phyloP scores from a whole-genome alignment of 176 grass and related monocot genomes.

The Eremochloa ophiuroides region DNA sequence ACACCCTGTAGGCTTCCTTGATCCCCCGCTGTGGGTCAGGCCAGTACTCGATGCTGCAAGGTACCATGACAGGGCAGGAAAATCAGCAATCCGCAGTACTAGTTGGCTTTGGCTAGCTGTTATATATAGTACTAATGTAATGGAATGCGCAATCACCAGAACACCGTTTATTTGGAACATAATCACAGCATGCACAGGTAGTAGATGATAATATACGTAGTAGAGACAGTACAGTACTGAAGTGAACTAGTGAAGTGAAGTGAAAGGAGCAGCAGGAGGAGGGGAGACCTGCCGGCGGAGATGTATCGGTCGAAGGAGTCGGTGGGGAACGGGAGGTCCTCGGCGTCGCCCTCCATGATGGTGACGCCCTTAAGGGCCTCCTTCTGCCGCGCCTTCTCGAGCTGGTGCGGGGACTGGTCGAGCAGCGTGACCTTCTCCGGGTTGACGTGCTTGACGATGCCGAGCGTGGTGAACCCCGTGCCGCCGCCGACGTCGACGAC shows the following conservation, averaged over 20 bases:
- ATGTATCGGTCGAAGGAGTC: conserved; percentile 77
- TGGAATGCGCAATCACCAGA: background rate
- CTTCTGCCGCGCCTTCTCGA: conserved; percentile 77
- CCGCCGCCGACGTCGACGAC: conserved; percentile 90
- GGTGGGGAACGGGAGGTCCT: conserved; percentile 81
- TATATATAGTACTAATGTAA: no score
- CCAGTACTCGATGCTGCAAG: conserved; percentile 92
- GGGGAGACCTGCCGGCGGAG: conserved; percentile 78
- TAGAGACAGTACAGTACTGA: no score
- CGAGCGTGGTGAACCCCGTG: conserved; percentile 76
- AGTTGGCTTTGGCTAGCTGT: no score
- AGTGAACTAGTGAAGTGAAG: no score
- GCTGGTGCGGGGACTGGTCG: conserved; percentile 93
- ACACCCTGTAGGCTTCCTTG: conserved; percentile 86
- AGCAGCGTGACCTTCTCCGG: conserved; percentile 77
- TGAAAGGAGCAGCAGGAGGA: background rate
- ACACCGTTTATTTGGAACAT: background rate
- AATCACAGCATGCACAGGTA: background rate
- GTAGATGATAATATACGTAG: background rate
- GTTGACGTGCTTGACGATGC: conserved; percentile 71
- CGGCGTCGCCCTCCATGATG: conserved; percentile 88
- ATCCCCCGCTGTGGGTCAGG: conserved; percentile 88
- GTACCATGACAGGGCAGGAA: background rate
- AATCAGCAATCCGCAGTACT: background rate
- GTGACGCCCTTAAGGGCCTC: conserved; percentile 66